These are phyloP conservation scores for Cucumis melo DNA, from an alignment of 306 rosid species.

Conservation along the genomic window DNA sequence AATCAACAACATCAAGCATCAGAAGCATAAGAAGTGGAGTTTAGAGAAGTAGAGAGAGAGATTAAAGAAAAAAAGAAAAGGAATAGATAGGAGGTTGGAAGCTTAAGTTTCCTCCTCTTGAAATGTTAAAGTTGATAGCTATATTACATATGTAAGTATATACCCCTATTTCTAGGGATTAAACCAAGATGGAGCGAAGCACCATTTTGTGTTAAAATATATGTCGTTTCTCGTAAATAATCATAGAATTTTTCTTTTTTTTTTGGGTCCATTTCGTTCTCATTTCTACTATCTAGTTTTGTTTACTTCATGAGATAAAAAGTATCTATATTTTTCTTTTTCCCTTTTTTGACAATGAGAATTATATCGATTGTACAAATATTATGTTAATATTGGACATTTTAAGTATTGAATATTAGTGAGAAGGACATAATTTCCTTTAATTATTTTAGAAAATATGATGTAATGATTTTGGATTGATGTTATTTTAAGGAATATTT, in stretches of 20 bases:
- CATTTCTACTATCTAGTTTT: too few species aligned
- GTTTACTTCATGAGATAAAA: too few species aligned
- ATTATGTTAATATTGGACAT: too few species aligned
- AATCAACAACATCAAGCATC: constrained; percentile 18
- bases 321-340: too few species aligned
- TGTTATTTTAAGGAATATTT: too few species aligned
- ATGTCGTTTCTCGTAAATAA: not conserved
- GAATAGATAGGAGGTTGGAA: not conserved
- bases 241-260: not conserved
- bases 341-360: too few species aligned
- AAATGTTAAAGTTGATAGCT: not conserved
- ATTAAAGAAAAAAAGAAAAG: too few species aligned
- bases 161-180: constrained; percentile 15
- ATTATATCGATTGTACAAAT: too few species aligned
- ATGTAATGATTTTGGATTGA: too few species aligned
- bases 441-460: too few species aligned
- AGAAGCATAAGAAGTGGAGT: constrained; percentile 22
- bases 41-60: constrained; percentile 1
- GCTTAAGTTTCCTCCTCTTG: not conserved
- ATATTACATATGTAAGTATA: not conserved
- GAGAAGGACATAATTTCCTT: too few species aligned
- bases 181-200: constrained; percentile 70
- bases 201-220: constrained; percentile 20
- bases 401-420: too few species aligned
- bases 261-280: not conserved